These are phyloP conservation scores for Chamaecyparis obtusa DNA, from an alignment of 75 land plant species.

Conservation along the genomic window DNA sequence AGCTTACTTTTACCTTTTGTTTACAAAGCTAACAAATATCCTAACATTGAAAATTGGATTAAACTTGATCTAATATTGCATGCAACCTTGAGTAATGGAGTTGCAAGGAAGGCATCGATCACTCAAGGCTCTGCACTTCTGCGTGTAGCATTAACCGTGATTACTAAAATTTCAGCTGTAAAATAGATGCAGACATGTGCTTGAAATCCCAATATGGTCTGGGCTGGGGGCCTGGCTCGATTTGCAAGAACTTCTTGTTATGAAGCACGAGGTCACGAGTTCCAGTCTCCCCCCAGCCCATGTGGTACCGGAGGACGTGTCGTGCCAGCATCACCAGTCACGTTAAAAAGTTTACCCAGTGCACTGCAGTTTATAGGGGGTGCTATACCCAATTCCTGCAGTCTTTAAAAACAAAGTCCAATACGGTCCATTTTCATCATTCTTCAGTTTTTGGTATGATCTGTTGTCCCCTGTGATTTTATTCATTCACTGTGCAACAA, in stretches of 20 bases:
- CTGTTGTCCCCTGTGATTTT: slow-evolving; percentile 60
- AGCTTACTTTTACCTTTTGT: slow-evolving; percentile 88
- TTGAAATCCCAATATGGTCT: slow-evolving; percentile 5
- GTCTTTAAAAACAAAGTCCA: no score
- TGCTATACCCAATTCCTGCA: no score
- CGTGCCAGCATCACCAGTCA: no score
- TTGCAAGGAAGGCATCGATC: slow-evolving; percentile 67
- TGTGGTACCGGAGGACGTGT: no score
- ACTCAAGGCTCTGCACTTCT: slow-evolving; percentile 87
- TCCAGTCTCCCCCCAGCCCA: no score
- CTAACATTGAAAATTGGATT: slow-evolving; percentile 50
- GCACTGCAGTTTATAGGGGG: no score
- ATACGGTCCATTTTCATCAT: slow-evolving; percentile 70
- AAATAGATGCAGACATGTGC: slow-evolving; percentile 42
- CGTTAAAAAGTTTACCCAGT: no score
- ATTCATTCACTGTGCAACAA: slow-evolving; percentile 53
- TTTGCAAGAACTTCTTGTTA: no score
- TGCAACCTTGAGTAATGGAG: slow-evolving; percentile 79
- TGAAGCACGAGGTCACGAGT: no score
- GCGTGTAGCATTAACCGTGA: slow-evolving; percentile 69
- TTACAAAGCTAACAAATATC: slow-evolving; percentile 22
- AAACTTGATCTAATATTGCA: slow-evolving; percentile 47
- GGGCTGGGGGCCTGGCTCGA: no score
- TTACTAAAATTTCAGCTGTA: slow-evolving; percentile 43
- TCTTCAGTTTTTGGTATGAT: slow-evolving; percentile 78